Base-by-base conservation (phyloP, 371 early-diverging fungal genomes). In the Lichtheimia corymbifera region DNA sequence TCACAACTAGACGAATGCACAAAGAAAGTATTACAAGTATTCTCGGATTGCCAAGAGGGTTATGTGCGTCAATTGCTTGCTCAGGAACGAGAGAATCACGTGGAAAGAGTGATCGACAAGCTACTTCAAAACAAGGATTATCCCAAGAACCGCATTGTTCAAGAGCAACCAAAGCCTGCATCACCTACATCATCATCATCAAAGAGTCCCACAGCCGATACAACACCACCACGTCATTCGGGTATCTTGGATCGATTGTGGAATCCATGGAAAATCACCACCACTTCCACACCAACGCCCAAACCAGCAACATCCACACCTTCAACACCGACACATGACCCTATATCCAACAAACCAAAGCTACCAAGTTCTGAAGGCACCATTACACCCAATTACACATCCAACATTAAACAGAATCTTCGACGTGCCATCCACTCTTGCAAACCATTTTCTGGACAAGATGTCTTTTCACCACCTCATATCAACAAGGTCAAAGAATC, bases 11-110 rank as follows among this genome's bases (percentile, higher is more conserved):
- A 84, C 18, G 58, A 67, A 12, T 79, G 72, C 53, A 70, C 82
- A 18, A 71, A 67, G 4, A 72, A 79, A 55, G 74, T 86, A 18
- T 71, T 79, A 25, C 83, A 77, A 12, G 80, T 91, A 28, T 92
- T 92, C 73, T 84, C 91, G 0, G 87, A 91, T 60, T 87, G 85
- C 25, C 89, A 91, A 52, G 79, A 80, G 25, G 74, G 76, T 2
- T 88, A 77, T 65, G 74, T 93, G 49, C 76, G 79, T 18, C 73
- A 84, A 25, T 64, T 80, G 1, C 47, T 91, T 9, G 66, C 74
- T 14, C 78, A 77, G 25, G 83, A 88, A 61, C 83, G 70, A 4
- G 64, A 73, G 11, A 78, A 87, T 28, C 86, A 86, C 66, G 82
- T 81, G 0, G 77, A 81, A 15, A 79, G 84, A 18, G 87, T 91